Evolutionary conservation across 176 grass and related monocot species (phyloP).

Genomic region (Triticum urartu): DNA sequence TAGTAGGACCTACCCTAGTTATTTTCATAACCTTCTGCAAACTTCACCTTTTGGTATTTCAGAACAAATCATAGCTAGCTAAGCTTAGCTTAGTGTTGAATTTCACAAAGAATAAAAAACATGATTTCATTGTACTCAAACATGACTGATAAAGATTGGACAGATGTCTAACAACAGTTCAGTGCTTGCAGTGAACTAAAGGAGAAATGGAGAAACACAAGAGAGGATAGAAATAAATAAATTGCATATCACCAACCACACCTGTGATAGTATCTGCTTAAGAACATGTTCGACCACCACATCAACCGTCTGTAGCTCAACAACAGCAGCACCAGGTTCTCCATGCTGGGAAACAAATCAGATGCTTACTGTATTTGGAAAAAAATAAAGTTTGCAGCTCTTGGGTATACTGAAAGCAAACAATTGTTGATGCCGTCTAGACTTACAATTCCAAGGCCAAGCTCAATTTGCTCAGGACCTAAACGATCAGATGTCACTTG

Average conservation of each 20-base stretch:
- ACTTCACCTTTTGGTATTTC: not conserved
- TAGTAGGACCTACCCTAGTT: not conserved
- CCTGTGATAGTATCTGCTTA: conserved; percentile 82
- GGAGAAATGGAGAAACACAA: conserved; percentile 19
- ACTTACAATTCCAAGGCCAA: conserved; percentile 99
- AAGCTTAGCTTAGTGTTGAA: not conserved
- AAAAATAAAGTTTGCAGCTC: not conserved
- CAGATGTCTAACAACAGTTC: not conserved
- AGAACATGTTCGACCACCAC: conserved; percentile 91
- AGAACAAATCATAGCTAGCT: conserved; percentile 1
- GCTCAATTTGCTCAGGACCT: conserved; percentile 89
- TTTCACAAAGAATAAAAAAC: conserved; percentile 18
- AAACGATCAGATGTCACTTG: conserved; percentile 92
- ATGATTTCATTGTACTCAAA: conserved; percentile 11
- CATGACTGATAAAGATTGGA: not conserved
- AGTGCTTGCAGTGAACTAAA: conserved; percentile 6
- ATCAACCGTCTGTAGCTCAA: conserved; percentile 86
- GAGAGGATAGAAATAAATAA: conserved; percentile 20
- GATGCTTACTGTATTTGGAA: not conserved
- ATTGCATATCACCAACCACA: conserved; percentile 26
- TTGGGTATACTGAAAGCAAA: conserved; percentile 30
- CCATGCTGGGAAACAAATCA: conserved; percentile 74
- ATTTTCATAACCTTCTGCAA: not conserved
- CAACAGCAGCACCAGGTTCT: conserved; percentile 92
- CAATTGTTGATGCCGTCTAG: conserved; percentile 14